Percentiles rank a stretch among this genome's conserved stretches.
Conservation (phyloP, 2,329 filamentous ascomycete genomes). For the Dothidotthia symphoricarpi region DNA sequence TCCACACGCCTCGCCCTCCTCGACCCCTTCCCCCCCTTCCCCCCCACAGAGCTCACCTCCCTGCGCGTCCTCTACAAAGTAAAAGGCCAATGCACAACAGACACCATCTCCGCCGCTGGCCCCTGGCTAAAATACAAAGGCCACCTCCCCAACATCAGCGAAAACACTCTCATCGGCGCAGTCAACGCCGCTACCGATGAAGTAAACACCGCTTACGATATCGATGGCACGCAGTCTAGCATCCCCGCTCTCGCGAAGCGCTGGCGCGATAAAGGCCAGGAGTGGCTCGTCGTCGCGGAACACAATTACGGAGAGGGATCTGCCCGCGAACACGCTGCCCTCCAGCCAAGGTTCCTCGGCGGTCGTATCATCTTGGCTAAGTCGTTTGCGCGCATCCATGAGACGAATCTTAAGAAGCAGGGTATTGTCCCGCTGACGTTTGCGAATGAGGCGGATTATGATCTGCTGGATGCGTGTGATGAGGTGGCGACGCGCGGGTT, state of each 20-base stretch:
- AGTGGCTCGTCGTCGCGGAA: constrained; percentile 95
- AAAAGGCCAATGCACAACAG: constrained; percentile 95
- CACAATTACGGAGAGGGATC: constrained; percentile 96
- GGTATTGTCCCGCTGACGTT: constrained; percentile 94
- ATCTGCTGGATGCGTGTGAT: constrained; percentile 78
- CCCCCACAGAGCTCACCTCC: constrained; percentile 67
- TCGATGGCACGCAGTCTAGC: constrained; percentile 68
- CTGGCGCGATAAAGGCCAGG: constrained; percentile 73
- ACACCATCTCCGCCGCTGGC: constrained; percentile 95
- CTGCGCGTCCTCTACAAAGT: constrained; percentile 93
- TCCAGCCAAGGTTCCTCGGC: constrained; percentile 88
- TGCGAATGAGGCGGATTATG: constrained; percentile 83
- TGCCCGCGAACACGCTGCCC: constrained; percentile 82
- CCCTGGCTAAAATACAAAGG: constrained; percentile 99
- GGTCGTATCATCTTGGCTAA: constrained; percentile 81
- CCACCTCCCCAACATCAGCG: constrained; percentile 94
- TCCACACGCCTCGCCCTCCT: constrained; percentile 88
- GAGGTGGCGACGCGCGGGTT: constrained; percentile 79
- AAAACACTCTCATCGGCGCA: constrained; percentile 95
- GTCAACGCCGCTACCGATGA: constrained; percentile 89
- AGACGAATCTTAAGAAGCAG: constrained; percentile 97
- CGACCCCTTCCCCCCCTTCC: constrained; percentile 86
- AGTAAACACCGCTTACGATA: constrained; percentile 88
- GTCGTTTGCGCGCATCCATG: constrained; percentile 87
- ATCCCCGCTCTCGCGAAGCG: constrained; percentile 84